Evolutionary conservation across 225 moss, liverwort and hornwort species (phyloP).

Genomic region (Pseudoscleropodium purum): DNA sequence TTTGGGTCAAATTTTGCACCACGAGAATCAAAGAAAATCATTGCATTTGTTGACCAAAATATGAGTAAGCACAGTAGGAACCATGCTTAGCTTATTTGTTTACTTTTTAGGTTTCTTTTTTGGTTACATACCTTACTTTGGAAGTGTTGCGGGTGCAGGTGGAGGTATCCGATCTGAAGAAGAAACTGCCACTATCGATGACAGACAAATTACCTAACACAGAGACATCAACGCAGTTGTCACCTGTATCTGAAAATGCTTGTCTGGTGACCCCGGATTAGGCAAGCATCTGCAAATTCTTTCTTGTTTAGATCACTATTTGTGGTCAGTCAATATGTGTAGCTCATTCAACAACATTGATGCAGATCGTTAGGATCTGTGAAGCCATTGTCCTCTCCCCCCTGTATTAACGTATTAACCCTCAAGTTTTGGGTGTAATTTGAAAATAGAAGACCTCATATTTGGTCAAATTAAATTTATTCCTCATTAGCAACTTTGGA

Average conservation of each 20-base stretch:
- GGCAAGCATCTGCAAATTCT: background rate
- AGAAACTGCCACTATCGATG: conserved; percentile 15
- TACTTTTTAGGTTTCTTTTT: background rate
- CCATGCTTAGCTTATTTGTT: background rate
- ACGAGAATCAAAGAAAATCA: background rate
- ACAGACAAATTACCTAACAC: background rate
- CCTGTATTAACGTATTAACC: background rate
- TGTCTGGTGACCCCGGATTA: background rate
- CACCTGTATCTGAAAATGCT: conserved; percentile 2
- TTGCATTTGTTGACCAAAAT: background rate
- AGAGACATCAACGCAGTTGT: background rate
- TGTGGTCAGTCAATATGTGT: background rate
- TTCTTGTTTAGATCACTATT: background rate
- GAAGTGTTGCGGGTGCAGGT: conserved; percentile 15
- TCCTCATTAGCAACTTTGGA: background rate
- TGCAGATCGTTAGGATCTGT: background rate
- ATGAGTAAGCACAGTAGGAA: background rate
- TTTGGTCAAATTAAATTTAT: background rate
- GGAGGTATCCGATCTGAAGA: conserved; percentile 66
- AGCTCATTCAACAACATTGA: background rate
- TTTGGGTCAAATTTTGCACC: background rate
- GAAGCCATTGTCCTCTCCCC: background rate
- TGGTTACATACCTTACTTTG: background rate
- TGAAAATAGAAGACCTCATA: background rate
- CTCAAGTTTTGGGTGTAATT: background rate